Conservation (phyloP, 129 eudicot species). For the Flaveria robusta region DNA sequence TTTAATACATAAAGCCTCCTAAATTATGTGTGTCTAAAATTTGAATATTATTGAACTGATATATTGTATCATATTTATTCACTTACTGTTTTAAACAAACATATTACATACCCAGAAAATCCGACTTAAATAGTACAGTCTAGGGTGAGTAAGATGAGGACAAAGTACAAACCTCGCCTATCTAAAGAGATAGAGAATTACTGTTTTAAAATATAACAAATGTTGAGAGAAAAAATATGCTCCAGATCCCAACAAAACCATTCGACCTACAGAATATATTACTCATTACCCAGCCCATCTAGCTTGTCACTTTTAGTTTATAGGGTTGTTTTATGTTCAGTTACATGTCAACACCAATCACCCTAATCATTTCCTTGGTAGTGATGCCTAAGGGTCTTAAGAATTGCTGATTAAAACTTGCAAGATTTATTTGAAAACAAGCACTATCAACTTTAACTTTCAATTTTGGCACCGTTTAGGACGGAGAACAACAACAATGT, state of each 20-base stretch:
- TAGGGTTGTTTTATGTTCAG: not conserved
- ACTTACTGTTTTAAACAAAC: too few relatives aligned
- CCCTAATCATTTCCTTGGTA: slow-evolving; percentile 21
- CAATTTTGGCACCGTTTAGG: slow-evolving; percentile 12
- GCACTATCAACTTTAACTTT: slow-evolving; percentile 14
- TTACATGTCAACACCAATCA: not conserved
- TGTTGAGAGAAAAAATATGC: not conserved
- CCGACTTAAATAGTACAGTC: too few relatives aligned
- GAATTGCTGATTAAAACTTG: not conserved
- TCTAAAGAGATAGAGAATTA: too few relatives aligned
- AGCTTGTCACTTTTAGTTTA: not conserved
- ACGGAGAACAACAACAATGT: not conserved
- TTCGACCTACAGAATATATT: not conserved
- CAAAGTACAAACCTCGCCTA: too few relatives aligned
- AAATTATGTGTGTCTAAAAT: not conserved
- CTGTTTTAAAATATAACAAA: not conserved
- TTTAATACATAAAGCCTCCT: not conserved
- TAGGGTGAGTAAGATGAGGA: too few relatives aligned
- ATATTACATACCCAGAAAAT: too few relatives aligned
- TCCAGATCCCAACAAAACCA: not conserved
- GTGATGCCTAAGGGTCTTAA: not conserved
- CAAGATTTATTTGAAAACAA: not conserved
- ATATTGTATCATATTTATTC: not conserved
- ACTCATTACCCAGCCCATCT: not conserved
- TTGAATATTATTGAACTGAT: not conserved